Conservation (phyloP, 352 stramenopile genomes). For the Globisporangium polare region DNA sequence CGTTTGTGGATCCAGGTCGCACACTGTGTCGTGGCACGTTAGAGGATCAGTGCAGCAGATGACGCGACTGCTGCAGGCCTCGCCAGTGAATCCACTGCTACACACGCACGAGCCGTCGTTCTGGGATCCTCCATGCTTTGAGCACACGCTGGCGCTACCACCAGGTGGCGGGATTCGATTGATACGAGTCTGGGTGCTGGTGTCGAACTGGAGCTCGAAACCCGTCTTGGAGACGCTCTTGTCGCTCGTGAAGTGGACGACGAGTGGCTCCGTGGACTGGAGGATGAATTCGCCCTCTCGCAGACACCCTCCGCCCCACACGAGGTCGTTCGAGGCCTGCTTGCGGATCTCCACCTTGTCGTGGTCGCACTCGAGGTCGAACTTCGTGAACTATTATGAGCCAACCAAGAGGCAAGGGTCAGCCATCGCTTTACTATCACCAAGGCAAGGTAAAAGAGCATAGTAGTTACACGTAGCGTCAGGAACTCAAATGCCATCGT, state of each 20-base stretch:
- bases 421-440: background rate
- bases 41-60: slow-evolving; percentile 43
- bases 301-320: slow-evolving; percentile 57
- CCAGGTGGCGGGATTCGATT: slow-evolving; percentile 34
- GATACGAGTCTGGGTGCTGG: slow-evolving; percentile 16
- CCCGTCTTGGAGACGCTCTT: slow-evolving; percentile 31
- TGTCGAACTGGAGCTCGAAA: slow-evolving; percentile 47
- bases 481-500: slow-evolving; percentile 20
- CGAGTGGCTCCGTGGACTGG: slow-evolving; percentile 26
- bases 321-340: slow-evolving; percentile 11
- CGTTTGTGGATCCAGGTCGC: slow-evolving; percentile 22
- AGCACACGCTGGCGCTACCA: slow-evolving; percentile 22
- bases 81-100: slow-evolving; percentile 64
- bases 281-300: slow-evolving; percentile 35
- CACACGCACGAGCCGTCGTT: slow-evolving; percentile 41
- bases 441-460: background rate
- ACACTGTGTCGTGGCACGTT: slow-evolving; percentile 37
- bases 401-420: background rate
- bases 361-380: slow-evolving; percentile 70
- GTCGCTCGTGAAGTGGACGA: slow-evolving; percentile 42
- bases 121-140: slow-evolving; percentile 28
- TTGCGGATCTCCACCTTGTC: slow-evolving; percentile 49
- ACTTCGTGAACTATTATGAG: slow-evolving; percentile 25
- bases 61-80: slow-evolving; percentile 62
- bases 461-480: slow-evolving; percentile 22